Conservation (phyloP, 495 filamentous ascomycete species). For the Aspergillus homomorphus region DNA sequence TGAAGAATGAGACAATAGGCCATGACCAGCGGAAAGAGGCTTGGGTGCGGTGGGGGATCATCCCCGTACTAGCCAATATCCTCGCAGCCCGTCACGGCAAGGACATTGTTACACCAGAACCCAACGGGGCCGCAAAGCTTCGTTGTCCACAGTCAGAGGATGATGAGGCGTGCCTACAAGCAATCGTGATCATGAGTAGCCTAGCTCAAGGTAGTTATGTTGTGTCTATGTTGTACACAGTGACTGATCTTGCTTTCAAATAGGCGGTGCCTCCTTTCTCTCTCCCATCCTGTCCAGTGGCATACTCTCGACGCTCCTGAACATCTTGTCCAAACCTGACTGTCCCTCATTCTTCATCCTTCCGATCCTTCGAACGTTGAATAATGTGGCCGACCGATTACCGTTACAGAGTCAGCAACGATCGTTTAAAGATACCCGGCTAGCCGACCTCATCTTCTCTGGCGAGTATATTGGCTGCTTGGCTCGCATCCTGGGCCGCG, state of each 20-base stretch:
- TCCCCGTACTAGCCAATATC: slow-evolving; percentile 63
- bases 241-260: slow-evolving; percentile 17
- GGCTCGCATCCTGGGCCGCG: slow-evolving; percentile 61
- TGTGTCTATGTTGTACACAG: background rate
- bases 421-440: slow-evolving; percentile 41
- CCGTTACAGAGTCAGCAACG: slow-evolving; percentile 47
- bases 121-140: slow-evolving; percentile 29
- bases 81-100: slow-evolving; percentile 45
- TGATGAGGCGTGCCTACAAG: slow-evolving; percentile 69
- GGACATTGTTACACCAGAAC: slow-evolving; percentile 31
- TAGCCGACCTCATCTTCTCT: slow-evolving; percentile 65
- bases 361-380: slow-evolving; percentile 71
- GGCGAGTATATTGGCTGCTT: slow-evolving; percentile 56
- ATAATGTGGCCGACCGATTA: slow-evolving; percentile 66
- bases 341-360: slow-evolving; percentile 63
- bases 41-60: slow-evolving; percentile 65
- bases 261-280: slow-evolving; percentile 80
- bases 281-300: slow-evolving; percentile 64
- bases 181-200: slow-evolving; percentile 75
- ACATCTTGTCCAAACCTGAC: slow-evolving; percentile 61
- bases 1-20: slow-evolving; percentile 90
- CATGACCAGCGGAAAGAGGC: slow-evolving; percentile 82
- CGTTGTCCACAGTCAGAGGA: slow-evolving; percentile 42
- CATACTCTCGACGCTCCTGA: slow-evolving; percentile 63
- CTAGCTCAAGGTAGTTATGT: slow-evolving; percentile 70